Percentiles rank a stretch among this genome's conserved stretches.
These are phyloP conservation scores for Agrocybe pediades DNA, from an alignment of 768 basidiomycete genomes.

Conservation along the genomic window DNA sequence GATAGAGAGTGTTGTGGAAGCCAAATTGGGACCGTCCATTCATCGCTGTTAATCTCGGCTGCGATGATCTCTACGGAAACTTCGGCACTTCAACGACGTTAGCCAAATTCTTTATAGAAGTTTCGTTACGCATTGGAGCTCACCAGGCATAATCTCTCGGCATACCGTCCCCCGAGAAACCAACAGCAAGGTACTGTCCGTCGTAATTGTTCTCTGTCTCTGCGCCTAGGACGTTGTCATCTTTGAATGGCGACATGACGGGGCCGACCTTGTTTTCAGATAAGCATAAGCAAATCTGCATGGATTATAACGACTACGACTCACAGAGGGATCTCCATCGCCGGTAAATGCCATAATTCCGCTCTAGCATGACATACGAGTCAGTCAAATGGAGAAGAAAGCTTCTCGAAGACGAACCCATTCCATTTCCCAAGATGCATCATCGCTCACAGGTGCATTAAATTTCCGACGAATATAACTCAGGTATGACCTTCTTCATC, in stretches of 20 bases:
- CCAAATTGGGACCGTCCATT: conserved; percentile 11
- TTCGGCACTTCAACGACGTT: conserved; percentile 49
- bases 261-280: conserved; percentile 33
- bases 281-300: neutral
- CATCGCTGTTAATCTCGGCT: conserved; percentile 5
- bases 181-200: conserved; percentile 74
- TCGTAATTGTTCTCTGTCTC: conserved; percentile 25
- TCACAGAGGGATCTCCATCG: conserved; percentile 60
- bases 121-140: conserved; percentile 18
- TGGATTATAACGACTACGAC: conserved; percentile 43
- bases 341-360: conserved; percentile 82
- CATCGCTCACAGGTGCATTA: too few species aligned
- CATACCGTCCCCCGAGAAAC: conserved; percentile 83
- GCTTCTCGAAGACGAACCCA: too few species aligned
- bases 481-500: too few species aligned
- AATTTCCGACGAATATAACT: too few species aligned
- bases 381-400: too few species aligned
- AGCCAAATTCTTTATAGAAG: neutral
- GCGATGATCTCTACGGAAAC: too few species aligned
- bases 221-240: neutral
- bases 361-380: too few species aligned
- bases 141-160: conserved; percentile 76
- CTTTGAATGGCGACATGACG: conserved; percentile 18
- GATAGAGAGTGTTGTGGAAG: conserved; percentile 8
- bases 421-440: too few species aligned